Evolutionary conservation across 2,329 filamentous ascomycete genomes (phyloP), one percentile per base, ranked within the genome.

Genomic region (Beauveria pseudobassiana): DNA sequence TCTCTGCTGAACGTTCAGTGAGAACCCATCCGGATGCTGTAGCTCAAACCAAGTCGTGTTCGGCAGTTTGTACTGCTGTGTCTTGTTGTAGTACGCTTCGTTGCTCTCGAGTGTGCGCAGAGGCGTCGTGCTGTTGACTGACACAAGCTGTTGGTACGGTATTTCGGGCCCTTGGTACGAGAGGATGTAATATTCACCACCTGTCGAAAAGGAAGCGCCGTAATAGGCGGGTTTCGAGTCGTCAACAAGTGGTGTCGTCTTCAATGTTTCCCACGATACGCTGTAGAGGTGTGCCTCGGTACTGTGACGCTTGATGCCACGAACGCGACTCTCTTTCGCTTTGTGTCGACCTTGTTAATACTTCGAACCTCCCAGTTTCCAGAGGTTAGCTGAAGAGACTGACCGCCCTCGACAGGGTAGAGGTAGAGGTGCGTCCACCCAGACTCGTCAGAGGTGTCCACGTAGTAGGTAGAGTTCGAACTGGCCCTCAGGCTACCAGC

Each of bases 391-490:
- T 83, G 76, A 3, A 82, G 80, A 2, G 81, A 75, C 46, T 80
- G 73, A 24, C 82, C 81, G 1, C 82, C 82, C 16, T 80, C 72
- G 20, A 87, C 78, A 0, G 85, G 80, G 68, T 84, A 84, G 1
- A 89, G 75, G 68, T 89, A 89, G 51, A 89, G 74, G 67, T 90
- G 87, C 81, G 88, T 80, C 83, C 86, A 90, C 20, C 86, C 87
- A 6, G 81, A 82, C 64, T 83, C 79, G 61, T 90, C 87, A 0
- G 85, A 88, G 3, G 88, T 70, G 66, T 90, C 87, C 16, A 89
- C 74, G 68, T 89, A 90, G 71, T 86, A 87, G 1, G 71, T 69
- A 3, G 71, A 68, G 45, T 73, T 73, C 22, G 65, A 64, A 0
- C 71, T 70, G 22, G 69, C 67, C 38, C 77, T 71, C 49, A 82